phyloP scores from a whole-genome alignment of 371 early-diverging fungal genomes.

The Haplosporangium sp. region DNA sequence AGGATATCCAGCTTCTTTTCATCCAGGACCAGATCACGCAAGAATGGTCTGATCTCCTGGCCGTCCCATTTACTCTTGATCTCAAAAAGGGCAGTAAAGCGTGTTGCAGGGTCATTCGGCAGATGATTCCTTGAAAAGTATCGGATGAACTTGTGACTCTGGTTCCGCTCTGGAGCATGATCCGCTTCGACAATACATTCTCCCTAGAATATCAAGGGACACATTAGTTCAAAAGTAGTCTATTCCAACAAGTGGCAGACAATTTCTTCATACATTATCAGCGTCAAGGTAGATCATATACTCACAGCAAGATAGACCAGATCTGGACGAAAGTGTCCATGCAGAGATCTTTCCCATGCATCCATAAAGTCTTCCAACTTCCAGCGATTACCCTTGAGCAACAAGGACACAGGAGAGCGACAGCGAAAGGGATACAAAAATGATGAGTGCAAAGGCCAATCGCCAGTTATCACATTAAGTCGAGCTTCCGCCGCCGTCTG shows the following conservation, averaged over 20 bases:
- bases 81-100: constrained; percentile 65
- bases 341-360: constrained; percentile 59
- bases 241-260: background rate
- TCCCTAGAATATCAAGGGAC: constrained; percentile 10
- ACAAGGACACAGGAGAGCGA: background rate
- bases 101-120: constrained; percentile 62
- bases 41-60: constrained; percentile 63
- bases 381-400: constrained; percentile 62
- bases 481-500: background rate
- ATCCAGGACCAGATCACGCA: constrained; percentile 62
- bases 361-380: constrained; percentile 58
- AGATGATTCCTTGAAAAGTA: constrained; percentile 63
- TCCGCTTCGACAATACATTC: constrained; percentile 39
- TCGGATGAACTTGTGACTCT: constrained; percentile 52
- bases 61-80: constrained; percentile 62
- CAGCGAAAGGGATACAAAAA: background rate
- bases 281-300: no score
- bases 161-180: constrained; percentile 23
- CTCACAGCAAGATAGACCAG: constrained; percentile 57
- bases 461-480: background rate
- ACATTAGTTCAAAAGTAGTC: background rate
- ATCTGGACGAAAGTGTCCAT: constrained; percentile 45
- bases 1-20: constrained; percentile 62
- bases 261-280: no score
- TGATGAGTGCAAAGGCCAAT: background rate